These are phyloP conservation scores for Yamadazyma kitorensis DNA, from an alignment of 805 yeast species.

Conservation along the genomic window DNA sequence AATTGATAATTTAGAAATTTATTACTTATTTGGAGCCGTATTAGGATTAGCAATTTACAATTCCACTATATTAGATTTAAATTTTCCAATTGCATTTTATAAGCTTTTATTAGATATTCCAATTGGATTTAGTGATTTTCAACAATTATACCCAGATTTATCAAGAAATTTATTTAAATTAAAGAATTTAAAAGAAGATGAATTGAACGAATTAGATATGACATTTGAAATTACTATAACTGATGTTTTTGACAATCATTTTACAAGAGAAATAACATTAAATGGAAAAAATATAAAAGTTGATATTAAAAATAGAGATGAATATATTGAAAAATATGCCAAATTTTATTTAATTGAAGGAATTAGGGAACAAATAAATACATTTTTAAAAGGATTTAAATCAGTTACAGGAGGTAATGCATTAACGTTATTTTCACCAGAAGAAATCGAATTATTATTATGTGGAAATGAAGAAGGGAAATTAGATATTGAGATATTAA, in stretches of 20 bases:
- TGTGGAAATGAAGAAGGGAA: constrained; percentile 71
- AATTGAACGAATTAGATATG: constrained; percentile 44
- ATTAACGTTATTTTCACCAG: constrained; percentile 72
- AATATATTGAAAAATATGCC: constrained; percentile 62
- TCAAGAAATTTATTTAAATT: constrained; percentile 37
- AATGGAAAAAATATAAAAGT: constrained; percentile 60
- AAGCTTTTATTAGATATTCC: constrained; percentile 63
- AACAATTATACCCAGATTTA: constrained; percentile 65
- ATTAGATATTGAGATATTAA: constrained; percentile 63
- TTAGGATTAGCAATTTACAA: constrained; percentile 90
- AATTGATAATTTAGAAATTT: constrained; percentile 48
- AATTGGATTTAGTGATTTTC: constrained; percentile 60
- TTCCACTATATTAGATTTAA: constrained; percentile 79
- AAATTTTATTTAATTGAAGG: constrained; percentile 58
- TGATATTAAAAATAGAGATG: constrained; percentile 52
- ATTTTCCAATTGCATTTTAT: constrained; percentile 73
- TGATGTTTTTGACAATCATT: constrained; percentile 43
- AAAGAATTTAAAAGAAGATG: constrained; percentile 22
- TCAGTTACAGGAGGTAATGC: constrained; percentile 80
- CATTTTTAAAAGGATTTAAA: constrained; percentile 69
- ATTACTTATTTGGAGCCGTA: constrained; percentile 78
- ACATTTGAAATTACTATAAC: constrained; percentile 61
- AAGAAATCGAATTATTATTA: constrained; percentile 73
- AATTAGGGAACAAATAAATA: constrained; percentile 48
- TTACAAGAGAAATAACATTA: constrained; percentile 50